phyloP scores from a whole-genome alignment of 306 rosid genomes.

The Hippophae gyantsensis region DNA sequence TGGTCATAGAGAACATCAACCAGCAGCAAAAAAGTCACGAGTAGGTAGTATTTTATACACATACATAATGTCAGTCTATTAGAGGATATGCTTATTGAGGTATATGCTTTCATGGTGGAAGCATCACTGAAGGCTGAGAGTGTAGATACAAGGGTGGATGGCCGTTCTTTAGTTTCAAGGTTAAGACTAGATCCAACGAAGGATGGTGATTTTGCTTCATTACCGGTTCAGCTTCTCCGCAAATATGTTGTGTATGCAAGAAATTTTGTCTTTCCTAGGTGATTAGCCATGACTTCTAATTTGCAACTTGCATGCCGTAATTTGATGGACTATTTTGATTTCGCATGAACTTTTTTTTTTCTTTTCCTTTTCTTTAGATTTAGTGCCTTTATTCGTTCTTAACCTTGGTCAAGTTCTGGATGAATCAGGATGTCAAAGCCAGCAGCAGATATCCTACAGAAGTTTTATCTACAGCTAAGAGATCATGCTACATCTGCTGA shows the following conservation, averaged over 20 bases:
- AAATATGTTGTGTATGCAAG: constrained; percentile 89
- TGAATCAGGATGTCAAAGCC: constrained; percentile 69
- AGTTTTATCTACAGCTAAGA: constrained; percentile 69
- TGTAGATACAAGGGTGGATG: constrained; percentile 28
- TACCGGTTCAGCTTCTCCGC: constrained; percentile 85
- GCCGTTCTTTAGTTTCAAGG: constrained; percentile 62
- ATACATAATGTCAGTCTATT: background rate
- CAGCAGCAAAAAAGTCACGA: constrained; percentile 51
- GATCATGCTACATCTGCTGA: constrained; percentile 75
- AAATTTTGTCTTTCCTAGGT: constrained; percentile 81
- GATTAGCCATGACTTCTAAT: constrained; percentile 20
- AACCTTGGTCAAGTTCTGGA: background rate
- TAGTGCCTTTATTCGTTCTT: background rate
- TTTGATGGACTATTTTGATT: constrained; percentile 18
- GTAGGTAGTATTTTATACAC: constrained; percentile 30
- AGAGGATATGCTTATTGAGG: constrained; percentile 18
- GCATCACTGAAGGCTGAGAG: constrained; percentile 39
- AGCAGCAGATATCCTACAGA: constrained; percentile 84
- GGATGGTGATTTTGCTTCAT: constrained; percentile 66
- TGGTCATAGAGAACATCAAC: constrained; percentile 45
- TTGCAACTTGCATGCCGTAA: constrained; percentile 14
- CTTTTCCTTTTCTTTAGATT: background rate
- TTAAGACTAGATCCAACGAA: constrained; percentile 57
- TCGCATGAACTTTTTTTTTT: background rate
- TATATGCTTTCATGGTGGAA: constrained; percentile 31